Evolutionary conservation across 345 rosid species (phyloP).

Genomic region (Populus euphratica): DNA sequence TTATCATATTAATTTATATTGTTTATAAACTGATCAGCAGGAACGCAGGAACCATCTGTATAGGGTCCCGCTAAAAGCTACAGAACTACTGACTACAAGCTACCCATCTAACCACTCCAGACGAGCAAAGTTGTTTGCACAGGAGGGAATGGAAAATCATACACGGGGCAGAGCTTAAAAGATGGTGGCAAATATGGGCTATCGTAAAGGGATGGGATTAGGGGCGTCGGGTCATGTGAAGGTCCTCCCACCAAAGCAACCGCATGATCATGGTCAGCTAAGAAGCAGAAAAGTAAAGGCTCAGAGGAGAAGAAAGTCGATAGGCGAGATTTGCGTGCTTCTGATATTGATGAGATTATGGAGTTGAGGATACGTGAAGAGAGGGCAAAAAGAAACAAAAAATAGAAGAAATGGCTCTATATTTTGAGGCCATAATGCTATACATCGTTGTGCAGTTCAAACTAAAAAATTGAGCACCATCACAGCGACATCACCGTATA

Average conservation of each 20-base stretch:
- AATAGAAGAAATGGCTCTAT: conserved; percentile 90
- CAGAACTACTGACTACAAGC: conserved; percentile 46
- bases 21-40: too few species aligned
- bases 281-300: conserved; percentile 43
- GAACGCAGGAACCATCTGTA: too few species aligned
- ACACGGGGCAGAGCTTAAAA: conserved; percentile 90
- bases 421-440: conserved; percentile 39
- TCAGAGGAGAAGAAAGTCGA: conserved; percentile 56
- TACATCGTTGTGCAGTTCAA: not conserved
- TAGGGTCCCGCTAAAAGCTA: conserved; percentile 52
- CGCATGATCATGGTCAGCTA: conserved; percentile 60
- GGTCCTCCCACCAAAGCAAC: conserved; percentile 79
- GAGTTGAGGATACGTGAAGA: conserved; percentile 61
- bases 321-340: conserved; percentile 65
- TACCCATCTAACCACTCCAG: conserved; percentile 58
- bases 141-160: conserved; percentile 89
- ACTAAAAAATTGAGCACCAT: not conserved
- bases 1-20: too few species aligned
- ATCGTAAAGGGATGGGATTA: conserved; percentile 90
- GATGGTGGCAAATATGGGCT: conserved; percentile 98
- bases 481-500: too few species aligned
- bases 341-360: conserved; percentile 59
- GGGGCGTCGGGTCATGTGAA: conserved; percentile 80
- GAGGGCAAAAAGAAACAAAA: conserved; percentile 72
- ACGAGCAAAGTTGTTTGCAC: conserved; percentile 43